Percentiles rank a stretch among this genome's conserved stretches.
These are phyloP conservation scores for Daldinia caldariorum DNA, from an alignment of 495 filamentous ascomycete species.

Conservation along the genomic window DNA sequence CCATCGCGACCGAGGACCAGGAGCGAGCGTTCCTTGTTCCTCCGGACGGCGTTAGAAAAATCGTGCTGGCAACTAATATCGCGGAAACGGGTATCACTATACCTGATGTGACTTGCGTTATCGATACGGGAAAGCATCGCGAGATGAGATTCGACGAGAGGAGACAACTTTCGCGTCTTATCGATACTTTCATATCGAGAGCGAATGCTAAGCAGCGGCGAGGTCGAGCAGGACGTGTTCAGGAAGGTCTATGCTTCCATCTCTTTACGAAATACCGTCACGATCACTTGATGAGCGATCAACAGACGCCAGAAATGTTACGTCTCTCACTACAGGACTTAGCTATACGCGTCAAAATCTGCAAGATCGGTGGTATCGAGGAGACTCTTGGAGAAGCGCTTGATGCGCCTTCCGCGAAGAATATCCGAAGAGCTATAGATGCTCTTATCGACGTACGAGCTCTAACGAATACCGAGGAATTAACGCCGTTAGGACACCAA, in stretches of 20 bases:
- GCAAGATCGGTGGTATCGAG: slow-evolving; percentile 91
- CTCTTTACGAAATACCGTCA: slow-evolving; percentile 89
- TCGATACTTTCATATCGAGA: slow-evolving; percentile 91
- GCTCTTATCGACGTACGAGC: slow-evolving; percentile 93
- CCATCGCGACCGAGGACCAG: slow-evolving; percentile 95
- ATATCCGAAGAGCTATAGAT: slow-evolving; percentile 90
- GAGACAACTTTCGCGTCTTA: slow-evolving; percentile 85
- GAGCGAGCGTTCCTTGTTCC: slow-evolving; percentile 89
- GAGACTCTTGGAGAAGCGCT: slow-evolving; percentile 87
- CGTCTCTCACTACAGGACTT: slow-evolving; percentile 93
- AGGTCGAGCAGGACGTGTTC: slow-evolving; percentile 94
- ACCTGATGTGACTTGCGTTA: slow-evolving; percentile 93
- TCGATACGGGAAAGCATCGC: slow-evolving; percentile 94
- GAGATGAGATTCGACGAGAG: slow-evolving; percentile 96
- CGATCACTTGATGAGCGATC: slow-evolving; percentile 79
- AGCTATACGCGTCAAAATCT: slow-evolving; percentile 95
- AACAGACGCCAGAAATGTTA: slow-evolving; percentile 96
- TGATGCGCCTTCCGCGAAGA: slow-evolving; percentile 88
- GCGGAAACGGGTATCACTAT: slow-evolving; percentile 98
- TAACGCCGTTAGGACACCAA: slow-evolving; percentile 87
- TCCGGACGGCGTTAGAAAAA: slow-evolving; percentile 82
- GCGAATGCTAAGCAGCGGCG: slow-evolving; percentile 95
- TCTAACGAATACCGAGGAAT: slow-evolving; percentile 78
- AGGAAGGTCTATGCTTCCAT: slow-evolving; percentile 93
- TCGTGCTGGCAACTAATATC: slow-evolving; percentile 95